Base-by-base conservation (phyloP, 2,329 filamentous ascomycete genomes). In the Epichloe sp. region DNA sequence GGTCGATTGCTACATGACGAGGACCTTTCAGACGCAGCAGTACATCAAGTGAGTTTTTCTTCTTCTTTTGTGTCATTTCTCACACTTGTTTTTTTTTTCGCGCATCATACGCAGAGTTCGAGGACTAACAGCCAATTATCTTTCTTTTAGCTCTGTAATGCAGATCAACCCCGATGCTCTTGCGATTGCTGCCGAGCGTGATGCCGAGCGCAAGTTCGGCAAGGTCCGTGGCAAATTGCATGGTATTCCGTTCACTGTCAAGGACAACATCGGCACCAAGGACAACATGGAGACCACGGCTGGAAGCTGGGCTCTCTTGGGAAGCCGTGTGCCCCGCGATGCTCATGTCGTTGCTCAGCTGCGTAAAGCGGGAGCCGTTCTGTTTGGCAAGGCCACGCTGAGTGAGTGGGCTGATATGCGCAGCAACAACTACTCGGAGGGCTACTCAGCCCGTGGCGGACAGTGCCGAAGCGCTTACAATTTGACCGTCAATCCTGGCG, bases 351-450 rank as follows among this genome's bases (percentile, higher is more conserved):
- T 88, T 2, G 60, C 71, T 19, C 71, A 71, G 54, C 71, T 88
- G 37, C 77, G 84, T 4, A 68, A 77, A 41, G 80, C 82, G 1
- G 84, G 84, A 12, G 85, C 82, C 2, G 67, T 88, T 0, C 68
- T 90, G 5, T 68, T 90, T 48, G 85, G 85, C 40, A 85, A 89
- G 63, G 78, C 84, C 1, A 79, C 77, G 1, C 65, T 89, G 50
- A 82, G 77, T 55, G 85, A 90, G 62, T 89, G 85, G 84, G 85
- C 85, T 0, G 78, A 82, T 53, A 85, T 86, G 80, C 74, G 84
- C 37, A 77, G 72, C 55, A 83, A 74, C 57, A 75, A 79, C 58
- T 84, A 85, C 62, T 83, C 79, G 0, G 81, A 85, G 62, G 84
- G 83, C 2, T 87, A 81, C 60, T 82, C 78, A 41, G 75, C 68